Conservation (phyloP, 2,329 filamentous ascomycete species). For the Beauveria pseudobassiana region DNA sequence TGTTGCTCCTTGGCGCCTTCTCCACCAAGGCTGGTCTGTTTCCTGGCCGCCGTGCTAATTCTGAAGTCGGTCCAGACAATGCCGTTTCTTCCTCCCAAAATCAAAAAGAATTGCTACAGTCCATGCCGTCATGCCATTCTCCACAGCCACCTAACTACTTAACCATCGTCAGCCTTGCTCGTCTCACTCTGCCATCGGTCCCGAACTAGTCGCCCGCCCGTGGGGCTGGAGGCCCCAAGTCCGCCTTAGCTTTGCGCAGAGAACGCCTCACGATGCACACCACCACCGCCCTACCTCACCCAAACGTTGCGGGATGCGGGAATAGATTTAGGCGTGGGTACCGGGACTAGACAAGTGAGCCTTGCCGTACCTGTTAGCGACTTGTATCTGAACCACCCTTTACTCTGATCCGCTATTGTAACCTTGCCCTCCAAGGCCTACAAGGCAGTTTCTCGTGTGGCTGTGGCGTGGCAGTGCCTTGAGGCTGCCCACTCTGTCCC, state of each 20-base stretch:
- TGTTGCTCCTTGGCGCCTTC: background rate
- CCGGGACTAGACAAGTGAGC: background rate
- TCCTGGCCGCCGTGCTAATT: background rate
- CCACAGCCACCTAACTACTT: background rate
- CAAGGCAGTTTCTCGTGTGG: background rate
- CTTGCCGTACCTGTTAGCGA: background rate
- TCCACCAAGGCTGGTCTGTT: background rate
- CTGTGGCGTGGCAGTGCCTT: background rate
- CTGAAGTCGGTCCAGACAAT: background rate
- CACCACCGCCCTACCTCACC: background rate
- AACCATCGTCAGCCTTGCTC: background rate
- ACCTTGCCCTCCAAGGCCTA: background rate
- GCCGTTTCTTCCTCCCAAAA: too few relatives aligned
- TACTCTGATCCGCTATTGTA: background rate
- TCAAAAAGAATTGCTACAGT: background rate
- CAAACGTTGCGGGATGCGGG: background rate
- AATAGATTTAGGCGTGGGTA: background rate
- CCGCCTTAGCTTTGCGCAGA: background rate
- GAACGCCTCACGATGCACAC: conserved; percentile 1
- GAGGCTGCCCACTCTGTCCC: background rate
- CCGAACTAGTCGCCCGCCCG: background rate
- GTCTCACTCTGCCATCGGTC: background rate
- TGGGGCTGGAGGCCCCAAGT: background rate
- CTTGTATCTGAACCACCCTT: background rate
- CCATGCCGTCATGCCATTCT: background rate